Evolutionary conservation across 2,329 filamentous ascomycete genomes (phyloP).

Genomic region (Penicillium sp.): DNA sequence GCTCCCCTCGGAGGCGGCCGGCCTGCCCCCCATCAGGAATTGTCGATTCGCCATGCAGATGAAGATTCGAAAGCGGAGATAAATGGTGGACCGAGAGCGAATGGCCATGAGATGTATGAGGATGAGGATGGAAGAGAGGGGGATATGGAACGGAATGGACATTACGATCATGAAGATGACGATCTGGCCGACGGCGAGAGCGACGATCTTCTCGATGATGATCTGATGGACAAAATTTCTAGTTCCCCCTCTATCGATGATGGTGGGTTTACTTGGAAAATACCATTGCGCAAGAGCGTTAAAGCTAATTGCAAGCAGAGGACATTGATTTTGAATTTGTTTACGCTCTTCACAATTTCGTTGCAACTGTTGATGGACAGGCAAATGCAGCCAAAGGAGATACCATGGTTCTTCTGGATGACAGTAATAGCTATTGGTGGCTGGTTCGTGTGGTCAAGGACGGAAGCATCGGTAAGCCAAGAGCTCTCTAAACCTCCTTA

Average conservation of each 20-base stretch:
- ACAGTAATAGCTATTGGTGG: slow-evolving; percentile 99
- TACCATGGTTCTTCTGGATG: slow-evolving; percentile 96
- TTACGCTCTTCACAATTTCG: slow-evolving; percentile 96
- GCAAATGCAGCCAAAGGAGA: slow-evolving; percentile 98
- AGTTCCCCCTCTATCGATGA: slow-evolving; percentile 99
- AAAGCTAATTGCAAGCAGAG: slow-evolving; percentile 86
- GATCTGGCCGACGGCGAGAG: slow-evolving; percentile 67
- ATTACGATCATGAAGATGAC: slow-evolving; percentile 47
- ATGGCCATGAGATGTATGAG: slow-evolving; percentile 50
- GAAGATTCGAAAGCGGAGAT: slow-evolving; percentile 77
- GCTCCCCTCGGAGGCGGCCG: slow-evolving; percentile 57
- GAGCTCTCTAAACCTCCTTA: neutral
- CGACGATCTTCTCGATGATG: slow-evolving; percentile 78
- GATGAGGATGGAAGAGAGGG: slow-evolving; percentile 35
- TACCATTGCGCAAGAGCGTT: neutral
- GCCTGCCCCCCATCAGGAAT: slow-evolving; percentile 81
- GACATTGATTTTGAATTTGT: slow-evolving; percentile 99
- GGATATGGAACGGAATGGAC: slow-evolving; percentile 21
- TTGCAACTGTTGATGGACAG: slow-evolving; percentile 96
- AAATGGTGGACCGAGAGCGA: slow-evolving; percentile 63
- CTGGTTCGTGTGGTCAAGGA: slow-evolving; percentile 96
- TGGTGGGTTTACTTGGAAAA: slow-evolving; percentile 68
- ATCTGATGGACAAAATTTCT: slow-evolving; percentile 98
- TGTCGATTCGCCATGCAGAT: slow-evolving; percentile 78
- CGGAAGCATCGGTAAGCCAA: slow-evolving; percentile 78